A percentile compares a stretch with the other conserved stretches of the same genome.
These are phyloP conservation scores for Puya raimondii DNA, from an alignment of 176 grass and related monocot species.

Conservation along the genomic window DNA sequence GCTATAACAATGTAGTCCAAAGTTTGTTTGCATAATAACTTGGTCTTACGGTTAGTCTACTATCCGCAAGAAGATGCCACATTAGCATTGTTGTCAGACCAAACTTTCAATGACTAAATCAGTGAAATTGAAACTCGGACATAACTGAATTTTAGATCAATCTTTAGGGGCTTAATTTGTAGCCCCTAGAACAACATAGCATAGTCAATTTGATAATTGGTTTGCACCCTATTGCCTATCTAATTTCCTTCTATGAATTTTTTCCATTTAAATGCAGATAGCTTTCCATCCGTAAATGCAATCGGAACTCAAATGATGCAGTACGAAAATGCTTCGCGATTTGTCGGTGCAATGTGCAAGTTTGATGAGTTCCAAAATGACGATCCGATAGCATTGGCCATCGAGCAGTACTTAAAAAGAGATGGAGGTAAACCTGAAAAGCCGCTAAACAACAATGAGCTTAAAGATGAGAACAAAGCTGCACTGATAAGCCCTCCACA, in stretches of 20 bases:
- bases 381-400: slow-evolving; percentile 45
- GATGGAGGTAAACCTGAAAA: slow-evolving; percentile 29
- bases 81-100: no score
- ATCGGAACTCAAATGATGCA: slow-evolving; percentile 33
- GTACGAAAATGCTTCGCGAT: slow-evolving; percentile 40
- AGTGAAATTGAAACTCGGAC: no score
- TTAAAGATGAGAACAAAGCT: slow-evolving; percentile 1
- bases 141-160: no score
- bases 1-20: no score
- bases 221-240: not conserved
- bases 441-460: not conserved
- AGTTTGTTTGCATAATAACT: no score
- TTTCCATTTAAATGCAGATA: slow-evolving; percentile 21
- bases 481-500: not conserved
- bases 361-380: slow-evolving; percentile 38
- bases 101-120: no score
- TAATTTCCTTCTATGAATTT: not conserved
- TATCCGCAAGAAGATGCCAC: no score
- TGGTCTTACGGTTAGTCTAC: no score
- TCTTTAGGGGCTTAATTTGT: no score
- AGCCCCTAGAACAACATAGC: no score
- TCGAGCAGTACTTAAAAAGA: slow-evolving; percentile 62
- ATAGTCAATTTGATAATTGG: not conserved
- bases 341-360: slow-evolving; percentile 42
- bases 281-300: slow-evolving; percentile 28